These are phyloP conservation scores for Mycena floridula DNA, from an alignment of 768 basidiomycete genomes.

Conservation along the genomic window DNA sequence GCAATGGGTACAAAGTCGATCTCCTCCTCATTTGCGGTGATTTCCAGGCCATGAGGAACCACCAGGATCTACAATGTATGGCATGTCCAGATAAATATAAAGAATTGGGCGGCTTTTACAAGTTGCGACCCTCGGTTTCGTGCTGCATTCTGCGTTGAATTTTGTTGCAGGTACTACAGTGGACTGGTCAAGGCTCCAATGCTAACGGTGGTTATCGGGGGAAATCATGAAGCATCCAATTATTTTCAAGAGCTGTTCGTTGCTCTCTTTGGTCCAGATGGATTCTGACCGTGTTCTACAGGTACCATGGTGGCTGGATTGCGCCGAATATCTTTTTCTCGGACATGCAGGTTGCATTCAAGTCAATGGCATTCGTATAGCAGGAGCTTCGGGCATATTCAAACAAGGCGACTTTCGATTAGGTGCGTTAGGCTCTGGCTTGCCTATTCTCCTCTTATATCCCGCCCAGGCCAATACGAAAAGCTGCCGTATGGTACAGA, in stretches of 20 bases:
- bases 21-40: constrained; percentile 92
- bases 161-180: constrained; percentile 68
- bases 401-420: constrained; percentile 66
- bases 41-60: constrained; percentile 89
- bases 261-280: not conserved
- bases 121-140: constrained; percentile 52
- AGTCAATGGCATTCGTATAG: constrained; percentile 83
- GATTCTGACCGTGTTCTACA: constrained; percentile 25
- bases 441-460: not conserved
- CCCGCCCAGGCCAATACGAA: constrained; percentile 67
- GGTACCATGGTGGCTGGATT: constrained; percentile 95
- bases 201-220: constrained; percentile 91
- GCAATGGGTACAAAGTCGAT: constrained; percentile 66
- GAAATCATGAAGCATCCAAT: constrained; percentile 96
- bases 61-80: constrained; percentile 82
- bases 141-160: not conserved
- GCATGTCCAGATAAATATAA: constrained; percentile 89
- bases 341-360: constrained; percentile 87
- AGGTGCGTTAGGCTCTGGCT: constrained; percentile 35
- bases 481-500: constrained; percentile 70
- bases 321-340: constrained; percentile 93
- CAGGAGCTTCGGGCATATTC: constrained; percentile 91
- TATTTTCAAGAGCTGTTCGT: constrained; percentile 94
- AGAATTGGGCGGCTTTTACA: constrained; percentile 77
- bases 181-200: constrained; percentile 78